Percentiles rank a stretch among this genome's conserved stretches.
phyloP scores from a whole-genome alignment of 495 filamentous ascomycete genomes.

The Letharia columbiana region DNA sequence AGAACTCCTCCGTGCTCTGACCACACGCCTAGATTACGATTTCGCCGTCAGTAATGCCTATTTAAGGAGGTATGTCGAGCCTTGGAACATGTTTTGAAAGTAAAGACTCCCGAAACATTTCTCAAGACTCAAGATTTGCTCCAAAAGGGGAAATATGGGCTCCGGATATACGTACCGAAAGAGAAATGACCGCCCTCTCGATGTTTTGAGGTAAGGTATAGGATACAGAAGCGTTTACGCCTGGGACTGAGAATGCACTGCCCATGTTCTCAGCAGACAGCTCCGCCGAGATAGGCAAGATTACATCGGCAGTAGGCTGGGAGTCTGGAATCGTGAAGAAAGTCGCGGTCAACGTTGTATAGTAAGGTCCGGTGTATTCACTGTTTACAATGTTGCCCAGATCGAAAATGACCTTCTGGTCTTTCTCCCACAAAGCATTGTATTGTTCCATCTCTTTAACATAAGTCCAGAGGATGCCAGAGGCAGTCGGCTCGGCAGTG shows the following conservation, averaged over 20 bases:
- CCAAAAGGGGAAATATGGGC: too few relatives aligned
- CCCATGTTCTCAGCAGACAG: conserved; percentile 43
- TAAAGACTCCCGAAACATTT: too few relatives aligned
- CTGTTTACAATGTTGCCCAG: conserved; percentile 68
- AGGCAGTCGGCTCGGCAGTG: conserved; percentile 68
- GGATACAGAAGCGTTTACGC: conserved; percentile 45
- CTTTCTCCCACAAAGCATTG: conserved; percentile 53
- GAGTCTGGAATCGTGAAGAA: conserved; percentile 52
- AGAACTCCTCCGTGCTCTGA: conserved; percentile 76
- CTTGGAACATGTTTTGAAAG: too few relatives aligned
- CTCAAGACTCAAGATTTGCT: too few relatives aligned
- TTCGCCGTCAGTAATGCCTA: too few relatives aligned
- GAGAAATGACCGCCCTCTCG: conserved; percentile 62
- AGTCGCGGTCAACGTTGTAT: conserved; percentile 70
- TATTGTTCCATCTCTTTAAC: conserved; percentile 78
- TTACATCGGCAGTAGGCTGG: conserved; percentile 49
- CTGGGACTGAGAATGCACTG: conserved; percentile 65
- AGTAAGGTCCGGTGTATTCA: conserved; percentile 71
- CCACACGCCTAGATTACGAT: conserved; percentile 44
- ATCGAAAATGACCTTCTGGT: conserved; percentile 76
- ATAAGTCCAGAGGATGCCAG: conserved; percentile 68
- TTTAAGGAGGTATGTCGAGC: too few relatives aligned
- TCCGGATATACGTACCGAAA: conserved; percentile 38
- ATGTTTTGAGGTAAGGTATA: conserved; percentile 54
- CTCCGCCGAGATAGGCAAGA: conserved; percentile 67